Percentiles rank a stretch among this genome's conserved stretches.
These are phyloP conservation scores for Talaromyces sp. DNA, from an alignment of 2,329 filamentous ascomycete genomes.

Conservation along the genomic window DNA sequence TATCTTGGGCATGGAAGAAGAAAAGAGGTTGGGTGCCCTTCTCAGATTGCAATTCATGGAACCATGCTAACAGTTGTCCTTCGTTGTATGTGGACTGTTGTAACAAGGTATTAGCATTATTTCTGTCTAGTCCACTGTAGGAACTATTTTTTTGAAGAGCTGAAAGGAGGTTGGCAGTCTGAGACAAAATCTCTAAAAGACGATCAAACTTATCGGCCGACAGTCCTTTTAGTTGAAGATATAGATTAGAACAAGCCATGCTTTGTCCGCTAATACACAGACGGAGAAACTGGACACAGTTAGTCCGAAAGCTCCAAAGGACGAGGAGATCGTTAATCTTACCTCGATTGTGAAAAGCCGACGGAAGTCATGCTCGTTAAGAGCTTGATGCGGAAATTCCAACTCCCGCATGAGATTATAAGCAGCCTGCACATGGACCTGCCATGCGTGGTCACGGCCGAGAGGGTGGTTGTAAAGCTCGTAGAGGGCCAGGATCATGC, in stretches of 20 bases:
- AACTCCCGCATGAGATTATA: background rate
- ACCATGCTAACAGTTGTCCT: background rate
- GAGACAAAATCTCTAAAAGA: background rate
- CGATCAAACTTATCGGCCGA: background rate
- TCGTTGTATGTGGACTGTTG: background rate
- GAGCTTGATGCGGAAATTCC: background rate
- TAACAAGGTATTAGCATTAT: background rate
- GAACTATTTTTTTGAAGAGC: background rate
- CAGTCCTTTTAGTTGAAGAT: background rate
- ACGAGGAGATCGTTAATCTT: background rate
- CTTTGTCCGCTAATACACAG: background rate
- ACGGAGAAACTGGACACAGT: background rate
- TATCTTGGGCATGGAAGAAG: background rate
- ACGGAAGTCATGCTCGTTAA: background rate
- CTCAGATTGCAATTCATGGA: background rate
- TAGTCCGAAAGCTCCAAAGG: background rate
- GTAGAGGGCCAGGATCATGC: background rate
- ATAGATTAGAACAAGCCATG: background rate
- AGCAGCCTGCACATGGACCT: slow-evolving; percentile 1
- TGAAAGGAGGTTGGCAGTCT: background rate
- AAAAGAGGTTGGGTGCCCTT: background rate
- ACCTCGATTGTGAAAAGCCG: background rate
- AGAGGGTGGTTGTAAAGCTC: background rate
- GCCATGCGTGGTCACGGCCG: background rate
- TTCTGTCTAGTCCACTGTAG: background rate